Evolutionary conservation across 768 basidiomycete genomes (phyloP).

Genomic region (Termitomyces sp.): DNA sequence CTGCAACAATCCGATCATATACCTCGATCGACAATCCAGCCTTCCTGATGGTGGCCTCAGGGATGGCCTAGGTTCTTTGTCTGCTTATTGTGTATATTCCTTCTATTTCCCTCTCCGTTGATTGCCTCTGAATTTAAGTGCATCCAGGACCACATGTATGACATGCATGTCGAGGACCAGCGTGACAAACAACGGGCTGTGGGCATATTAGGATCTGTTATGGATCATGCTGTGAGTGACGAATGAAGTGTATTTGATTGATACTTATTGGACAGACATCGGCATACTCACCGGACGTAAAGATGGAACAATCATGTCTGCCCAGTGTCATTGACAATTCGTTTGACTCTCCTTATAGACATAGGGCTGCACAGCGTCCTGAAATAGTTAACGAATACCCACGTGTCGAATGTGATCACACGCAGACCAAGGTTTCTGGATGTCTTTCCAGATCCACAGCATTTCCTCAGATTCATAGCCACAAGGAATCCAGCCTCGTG

Average conservation of each 20-base stretch:
- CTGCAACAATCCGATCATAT: conserved; percentile 29
- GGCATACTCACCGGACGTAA: neutral
- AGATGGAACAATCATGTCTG: conserved; percentile 4
- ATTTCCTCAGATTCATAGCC: neutral
- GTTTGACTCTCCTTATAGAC: neutral
- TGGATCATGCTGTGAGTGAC: neutral
- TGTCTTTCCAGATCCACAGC: neutral
- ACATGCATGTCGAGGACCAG: conserved; percentile 21
- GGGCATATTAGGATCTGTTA: neutral
- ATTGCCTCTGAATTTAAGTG: neutral
- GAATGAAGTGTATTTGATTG: neutral
- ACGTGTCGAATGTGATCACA: neutral
- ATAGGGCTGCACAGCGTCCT: neutral
- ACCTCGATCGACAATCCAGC: conserved; percentile 23
- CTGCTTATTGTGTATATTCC: conserved; percentile 38
- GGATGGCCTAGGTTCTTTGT: conserved; percentile 41
- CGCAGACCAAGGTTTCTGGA: neutral
- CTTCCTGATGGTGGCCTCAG: conserved; percentile 33
- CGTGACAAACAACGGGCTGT: conserved; percentile 11
- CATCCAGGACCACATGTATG: conserved; percentile 26
- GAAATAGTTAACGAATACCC: neutral
- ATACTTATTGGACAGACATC: neutral
- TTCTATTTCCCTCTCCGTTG: neutral
- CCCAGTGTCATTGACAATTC: conserved; percentile 7
- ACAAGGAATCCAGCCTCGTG: neutral